A percentile compares a stretch with the other conserved stretches of the same genome.
phyloP scores from a whole-genome alignment of 257 asterid genomes.

The Ehretia macrophylla region DNA sequence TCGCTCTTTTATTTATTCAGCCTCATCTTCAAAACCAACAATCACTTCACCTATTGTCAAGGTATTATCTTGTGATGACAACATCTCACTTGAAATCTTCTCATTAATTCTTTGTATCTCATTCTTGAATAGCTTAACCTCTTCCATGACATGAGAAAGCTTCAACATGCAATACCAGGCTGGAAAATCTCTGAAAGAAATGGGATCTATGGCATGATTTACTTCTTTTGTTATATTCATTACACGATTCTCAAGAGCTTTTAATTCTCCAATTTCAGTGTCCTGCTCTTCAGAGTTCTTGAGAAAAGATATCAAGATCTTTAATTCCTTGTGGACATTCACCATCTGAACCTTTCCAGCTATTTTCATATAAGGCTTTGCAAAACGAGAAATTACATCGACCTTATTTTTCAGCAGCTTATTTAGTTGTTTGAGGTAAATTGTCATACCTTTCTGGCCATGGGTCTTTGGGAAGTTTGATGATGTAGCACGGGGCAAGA shows the following conservation, averaged over 20 bases:
- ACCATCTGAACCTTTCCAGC: background rate
- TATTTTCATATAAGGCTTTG: no score
- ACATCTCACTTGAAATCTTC: background rate
- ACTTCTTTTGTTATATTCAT: conserved; percentile 1
- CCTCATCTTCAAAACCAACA: no score
- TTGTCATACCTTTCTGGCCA: background rate
- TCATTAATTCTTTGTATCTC: background rate
- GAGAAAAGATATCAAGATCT: background rate
- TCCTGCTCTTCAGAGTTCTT: background rate
- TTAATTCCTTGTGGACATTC: background rate
- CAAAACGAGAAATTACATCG: background rate
- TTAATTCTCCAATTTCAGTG: background rate
- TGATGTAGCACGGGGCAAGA: background rate
- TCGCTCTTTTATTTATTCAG: no score
- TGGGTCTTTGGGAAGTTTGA: background rate
- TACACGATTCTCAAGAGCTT: background rate
- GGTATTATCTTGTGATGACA: no score
- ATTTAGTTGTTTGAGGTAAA: background rate
- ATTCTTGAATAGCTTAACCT: background rate
- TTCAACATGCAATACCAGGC: background rate
- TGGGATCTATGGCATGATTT: background rate
- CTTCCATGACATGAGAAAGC: background rate
- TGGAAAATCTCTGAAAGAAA: background rate
- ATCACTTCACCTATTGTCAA: no score
- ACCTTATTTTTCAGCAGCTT: conserved; percentile 4